Percentiles rank a stretch among this genome's conserved stretches.
phyloP scores from a whole-genome alignment of 2,329 filamentous ascomycete species.

The Botrytis porri region DNA sequence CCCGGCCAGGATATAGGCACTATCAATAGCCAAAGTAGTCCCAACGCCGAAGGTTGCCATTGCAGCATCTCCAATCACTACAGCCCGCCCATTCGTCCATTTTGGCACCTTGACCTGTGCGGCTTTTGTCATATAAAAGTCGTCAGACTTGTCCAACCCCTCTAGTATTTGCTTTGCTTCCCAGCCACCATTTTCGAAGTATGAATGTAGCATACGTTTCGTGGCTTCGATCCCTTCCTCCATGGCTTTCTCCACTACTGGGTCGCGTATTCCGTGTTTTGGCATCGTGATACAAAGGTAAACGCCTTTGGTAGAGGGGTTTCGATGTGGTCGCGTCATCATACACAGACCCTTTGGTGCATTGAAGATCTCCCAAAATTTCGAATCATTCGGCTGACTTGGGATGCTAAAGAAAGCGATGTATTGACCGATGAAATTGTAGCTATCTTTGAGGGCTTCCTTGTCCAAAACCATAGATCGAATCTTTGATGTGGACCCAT shows the following conservation, averaged over 20 bases:
- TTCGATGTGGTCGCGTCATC: conserved; percentile 38
- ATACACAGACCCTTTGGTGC: conserved; percentile 42
- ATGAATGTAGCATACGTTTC: conserved; percentile 30
- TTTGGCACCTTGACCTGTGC: conserved; percentile 42
- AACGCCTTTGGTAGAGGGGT: conserved; percentile 37
- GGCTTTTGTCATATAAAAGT: conserved; percentile 43
- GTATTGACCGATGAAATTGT: conserved; percentile 39
- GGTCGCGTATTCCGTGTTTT: conserved; percentile 32
- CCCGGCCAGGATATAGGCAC: conserved; percentile 48
- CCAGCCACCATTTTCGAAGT: conserved; percentile 45
- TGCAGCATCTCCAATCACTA: conserved; percentile 55
- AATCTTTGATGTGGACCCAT: conserved; percentile 48
- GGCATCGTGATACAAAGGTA: conserved; percentile 41
- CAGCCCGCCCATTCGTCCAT: conserved; percentile 41
- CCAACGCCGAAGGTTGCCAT: conserved; percentile 45
- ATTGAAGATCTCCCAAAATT: conserved; percentile 41
- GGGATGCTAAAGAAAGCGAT: conserved; percentile 44
- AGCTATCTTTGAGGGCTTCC: conserved; percentile 39
- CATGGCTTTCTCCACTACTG: conserved; percentile 43
- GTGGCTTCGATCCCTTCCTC: conserved; percentile 39
- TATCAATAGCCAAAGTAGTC: conserved; percentile 42
- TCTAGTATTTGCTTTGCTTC: conserved; percentile 41
- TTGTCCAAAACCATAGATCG: conserved; percentile 45
- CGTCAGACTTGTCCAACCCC: conserved; percentile 38
- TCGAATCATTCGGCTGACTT: conserved; percentile 41